Conservation (phyloP, 306 rosid species). For the Psophocarpus tetragonolobus region DNA sequence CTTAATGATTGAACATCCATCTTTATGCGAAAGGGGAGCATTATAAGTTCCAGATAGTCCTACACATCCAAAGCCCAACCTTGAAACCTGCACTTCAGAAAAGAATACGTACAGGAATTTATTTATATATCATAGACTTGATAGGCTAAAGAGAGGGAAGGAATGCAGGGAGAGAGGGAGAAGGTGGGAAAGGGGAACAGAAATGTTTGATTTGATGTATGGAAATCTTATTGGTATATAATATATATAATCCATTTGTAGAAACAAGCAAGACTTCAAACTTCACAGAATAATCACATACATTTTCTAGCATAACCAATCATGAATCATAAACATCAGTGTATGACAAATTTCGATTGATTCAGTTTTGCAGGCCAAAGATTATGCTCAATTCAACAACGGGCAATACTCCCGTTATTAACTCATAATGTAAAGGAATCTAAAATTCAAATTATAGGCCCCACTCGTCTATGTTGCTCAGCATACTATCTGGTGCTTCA, state of each 20-base stretch:
- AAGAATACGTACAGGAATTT: background rate
- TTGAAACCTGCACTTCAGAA: constrained; percentile 59
- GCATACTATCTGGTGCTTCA: background rate
- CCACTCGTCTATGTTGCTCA: background rate
- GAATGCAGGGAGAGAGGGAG: too few relatives aligned
- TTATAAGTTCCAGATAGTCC: constrained; percentile 64
- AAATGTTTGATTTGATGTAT: background rate
- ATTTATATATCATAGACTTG: background rate
- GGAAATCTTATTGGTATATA: background rate
- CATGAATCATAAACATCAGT: background rate
- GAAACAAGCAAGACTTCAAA: background rate
- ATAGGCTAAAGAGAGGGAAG: background rate
- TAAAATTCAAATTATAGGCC: background rate
- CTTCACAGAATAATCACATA: background rate
- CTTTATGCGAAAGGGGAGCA: constrained; percentile 68
- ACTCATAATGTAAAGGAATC: too few relatives aligned
- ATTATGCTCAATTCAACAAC: background rate
- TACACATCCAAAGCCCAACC: constrained; percentile 80
- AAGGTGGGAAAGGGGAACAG: background rate
- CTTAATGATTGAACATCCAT: constrained; percentile 57
- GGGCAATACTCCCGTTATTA: background rate
- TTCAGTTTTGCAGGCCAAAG: too few relatives aligned
- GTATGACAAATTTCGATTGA: background rate
- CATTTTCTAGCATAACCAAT: background rate
- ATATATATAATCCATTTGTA: background rate